phyloP scores from a whole-genome alignment of 345 rosid genomes.

The Lepidium africanum region DNA sequence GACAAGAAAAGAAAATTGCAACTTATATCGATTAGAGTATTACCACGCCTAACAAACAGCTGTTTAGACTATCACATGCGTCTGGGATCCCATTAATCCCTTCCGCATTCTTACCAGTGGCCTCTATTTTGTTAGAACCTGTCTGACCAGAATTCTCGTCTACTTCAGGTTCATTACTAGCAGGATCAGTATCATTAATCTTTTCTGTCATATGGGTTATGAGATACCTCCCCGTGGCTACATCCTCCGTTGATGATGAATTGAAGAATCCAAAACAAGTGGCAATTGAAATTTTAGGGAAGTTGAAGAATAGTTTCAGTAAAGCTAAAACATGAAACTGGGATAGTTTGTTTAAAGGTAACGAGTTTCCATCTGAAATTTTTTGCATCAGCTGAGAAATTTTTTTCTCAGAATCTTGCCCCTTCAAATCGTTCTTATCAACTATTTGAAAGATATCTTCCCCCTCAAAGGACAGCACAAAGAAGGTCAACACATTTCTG shows the following conservation, averaged over 20 bases:
- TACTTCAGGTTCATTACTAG: constrained; percentile 34
- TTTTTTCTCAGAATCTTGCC: constrained; percentile 40
- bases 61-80: constrained; percentile 30
- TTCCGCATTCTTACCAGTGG: constrained; percentile 26
- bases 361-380: constrained; percentile 45
- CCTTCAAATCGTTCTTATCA: constrained; percentile 44
- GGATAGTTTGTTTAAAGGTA: constrained; percentile 46
- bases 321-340: constrained; percentile 53
- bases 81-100: constrained; percentile 26
- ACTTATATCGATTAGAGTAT: constrained; percentile 18
- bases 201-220: constrained; percentile 48
- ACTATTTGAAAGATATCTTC: constrained; percentile 48
- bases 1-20: background rate
- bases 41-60: constrained; percentile 80
- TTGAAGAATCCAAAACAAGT: constrained; percentile 71
- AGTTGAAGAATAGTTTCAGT: constrained; percentile 53
- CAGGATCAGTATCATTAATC: constrained; percentile 31
- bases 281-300: constrained; percentile 58
- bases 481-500: constrained; percentile 58
- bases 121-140: constrained; percentile 24
- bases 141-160: constrained; percentile 33
- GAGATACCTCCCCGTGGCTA: constrained; percentile 53
- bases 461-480: constrained; percentile 48
- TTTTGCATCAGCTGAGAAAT: constrained; percentile 60
- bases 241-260: constrained; percentile 43